Evolutionary conservation across 2,329 filamentous ascomycete species (phyloP).

Genomic region (Talaromyces islandicus): DNA sequence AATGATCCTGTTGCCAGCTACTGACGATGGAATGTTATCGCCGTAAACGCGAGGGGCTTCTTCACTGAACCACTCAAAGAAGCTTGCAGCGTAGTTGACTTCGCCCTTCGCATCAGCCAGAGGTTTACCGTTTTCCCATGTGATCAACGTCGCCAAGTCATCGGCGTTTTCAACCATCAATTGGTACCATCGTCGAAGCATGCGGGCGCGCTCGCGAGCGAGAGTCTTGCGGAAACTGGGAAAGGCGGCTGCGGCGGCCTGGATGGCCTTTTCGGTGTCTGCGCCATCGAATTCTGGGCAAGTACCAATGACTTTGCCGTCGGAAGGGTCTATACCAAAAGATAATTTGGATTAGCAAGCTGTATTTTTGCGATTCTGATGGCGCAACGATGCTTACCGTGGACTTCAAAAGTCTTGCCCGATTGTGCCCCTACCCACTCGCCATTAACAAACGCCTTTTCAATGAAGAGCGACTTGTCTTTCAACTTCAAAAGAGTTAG

Average conservation of each 20-base stretch:
- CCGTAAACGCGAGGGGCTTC: conserved; percentile 55
- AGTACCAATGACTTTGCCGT: conserved; percentile 71
- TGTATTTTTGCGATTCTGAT: not conserved
- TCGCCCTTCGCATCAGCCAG: conserved; percentile 56
- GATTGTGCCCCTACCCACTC: conserved; percentile 83
- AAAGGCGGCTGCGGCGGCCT: conserved; percentile 70
- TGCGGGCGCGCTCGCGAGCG: conserved; percentile 53
- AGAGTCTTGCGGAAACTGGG: conserved; percentile 56
- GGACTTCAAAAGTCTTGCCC: conserved; percentile 85
- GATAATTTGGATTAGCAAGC: not conserved
- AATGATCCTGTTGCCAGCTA: conserved; percentile 56
- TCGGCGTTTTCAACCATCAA: conserved; percentile 61
- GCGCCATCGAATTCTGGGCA: conserved; percentile 72
- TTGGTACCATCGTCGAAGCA: conserved; percentile 63
- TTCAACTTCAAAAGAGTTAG: conserved; percentile 51
- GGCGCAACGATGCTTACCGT: conserved; percentile 44
- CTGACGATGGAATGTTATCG: conserved; percentile 55
- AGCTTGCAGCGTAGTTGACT: conserved; percentile 53
- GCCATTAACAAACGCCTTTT: conserved; percentile 81
- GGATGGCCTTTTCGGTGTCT: conserved; percentile 77
- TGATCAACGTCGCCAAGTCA: conserved; percentile 60
- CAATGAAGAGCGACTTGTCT: conserved; percentile 77
- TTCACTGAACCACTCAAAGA: conserved; percentile 60
- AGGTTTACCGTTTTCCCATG: conserved; percentile 66
- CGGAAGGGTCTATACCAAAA: conserved; percentile 63